Base-by-base conservation (phyloP, 305 asterid genomes). In the Plantago lanceolata region DNA sequence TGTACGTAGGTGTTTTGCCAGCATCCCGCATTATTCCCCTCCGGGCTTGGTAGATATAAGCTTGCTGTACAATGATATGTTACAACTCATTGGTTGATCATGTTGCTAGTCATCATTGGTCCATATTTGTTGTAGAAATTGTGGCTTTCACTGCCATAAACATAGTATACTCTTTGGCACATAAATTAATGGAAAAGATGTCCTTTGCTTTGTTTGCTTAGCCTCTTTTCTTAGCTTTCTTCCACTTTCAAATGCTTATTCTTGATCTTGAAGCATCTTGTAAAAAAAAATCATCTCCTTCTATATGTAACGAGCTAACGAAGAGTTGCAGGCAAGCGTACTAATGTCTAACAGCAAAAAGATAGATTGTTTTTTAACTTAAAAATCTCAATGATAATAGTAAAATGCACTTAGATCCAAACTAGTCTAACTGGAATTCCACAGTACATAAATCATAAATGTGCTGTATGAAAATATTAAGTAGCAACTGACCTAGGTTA, bases 61-160 rank as follows among this genome's bases (percentile, higher is more conserved):
- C 71, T 29, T 56, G 51, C 58, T 66, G 50, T 65, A 5, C 37
- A 21, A 54, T 60, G 57, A 49, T 49, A 52, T 64, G 59, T 26
- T 24, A 49, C 58, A 20, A 24, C 24, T 62, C 63, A 62, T 67
- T 73, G 53, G 62, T 72, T 73, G 63, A 57, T 56, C 52, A n/a
- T 67, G 57, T 0, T 20, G 4, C 21, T 33, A 40, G 45, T 40
- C 45, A 40, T 40, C 1, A 40, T 40, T 40, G 45, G 45, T 40
- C 45, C 45, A 9, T 40, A 40, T 49, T 49, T 49, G 24, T 49
- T 49, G 20, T 49, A 49, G 55, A 49, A 49, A 5, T 6, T 18
- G 24, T 40, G 45, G 45, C 45, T 40, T 9, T 40, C 13, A 40
- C 45, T 40, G 45, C 45, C 45, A 40, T 40, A 12, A 40, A 40